Evolutionary conservation across 1,284 basidiomycete species (phyloP).

Genomic region (Moesziomyces sp.): DNA sequence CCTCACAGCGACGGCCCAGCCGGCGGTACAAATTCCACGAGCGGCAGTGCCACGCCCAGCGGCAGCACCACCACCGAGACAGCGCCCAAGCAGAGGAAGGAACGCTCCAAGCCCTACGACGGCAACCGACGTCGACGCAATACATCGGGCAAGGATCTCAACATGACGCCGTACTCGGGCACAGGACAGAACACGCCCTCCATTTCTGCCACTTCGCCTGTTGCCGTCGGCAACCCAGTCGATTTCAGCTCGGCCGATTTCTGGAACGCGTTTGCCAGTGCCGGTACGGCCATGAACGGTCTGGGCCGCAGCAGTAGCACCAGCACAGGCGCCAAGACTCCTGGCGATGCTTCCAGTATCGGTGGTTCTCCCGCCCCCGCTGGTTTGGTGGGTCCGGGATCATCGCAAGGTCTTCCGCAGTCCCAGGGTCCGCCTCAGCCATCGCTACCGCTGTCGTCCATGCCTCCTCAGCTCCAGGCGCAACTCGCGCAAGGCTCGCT

Average conservation of each 20-base stretch:
- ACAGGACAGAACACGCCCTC: conserved; percentile 47
- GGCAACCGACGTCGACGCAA: conserved; percentile 49
- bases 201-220: conserved; percentile 24
- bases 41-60: conserved; percentile 41
- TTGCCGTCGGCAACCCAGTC: conserved; percentile 17
- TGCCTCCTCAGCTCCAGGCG: conserved; percentile 40
- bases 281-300: conserved; percentile 32
- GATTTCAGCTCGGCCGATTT: conserved; percentile 47
- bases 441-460: conserved; percentile 19
- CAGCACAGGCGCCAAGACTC: conserved; percentile 43
- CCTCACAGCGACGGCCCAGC: conserved; percentile 17
- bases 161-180: conserved; percentile 48
- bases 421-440: conserved; percentile 14
- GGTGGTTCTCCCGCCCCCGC: conserved; percentile 31
- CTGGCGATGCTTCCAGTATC: conserved; percentile 40
- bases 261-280: conserved; percentile 51
- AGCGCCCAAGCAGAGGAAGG: conserved; percentile 29
- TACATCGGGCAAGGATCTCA: conserved; percentile 43
- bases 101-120: conserved; percentile 61
- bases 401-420: conserved; percentile 18
- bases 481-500: conserved; percentile 56
- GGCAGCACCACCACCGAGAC: conserved; percentile 20
- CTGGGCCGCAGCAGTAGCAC: conserved; percentile 46
- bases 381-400: conserved; percentile 7
- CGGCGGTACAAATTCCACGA: conserved; percentile 16